Evolutionary conservation across 2,329 filamentous ascomycete genomes (phyloP), one percentile per base, ranked within the genome.

Genomic region (Xylariaceae sp.): DNA sequence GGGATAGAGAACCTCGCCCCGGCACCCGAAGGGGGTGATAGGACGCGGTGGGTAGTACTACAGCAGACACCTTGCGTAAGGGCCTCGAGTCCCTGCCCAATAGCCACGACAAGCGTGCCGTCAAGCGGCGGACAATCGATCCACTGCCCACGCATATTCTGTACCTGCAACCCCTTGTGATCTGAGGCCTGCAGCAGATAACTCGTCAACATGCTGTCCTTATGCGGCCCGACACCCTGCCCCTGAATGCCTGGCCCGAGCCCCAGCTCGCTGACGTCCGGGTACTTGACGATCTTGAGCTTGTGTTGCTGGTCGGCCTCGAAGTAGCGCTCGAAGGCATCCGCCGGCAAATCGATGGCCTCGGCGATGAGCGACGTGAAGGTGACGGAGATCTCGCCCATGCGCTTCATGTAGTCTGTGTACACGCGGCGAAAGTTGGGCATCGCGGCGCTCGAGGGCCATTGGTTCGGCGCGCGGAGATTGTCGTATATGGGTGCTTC

Each of bases 221-320:
- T 92, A 70, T 92, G 87, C 25, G 88, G 86, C 0, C 87, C 88
- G 0, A 91, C 85, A 56, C 71, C 80, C 55, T 83, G 80, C 25
- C 74, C 73, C 52, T 75, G 64, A 19, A 58, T 63, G 21, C 55
- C 53, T 3, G 46, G 61, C 17, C 54, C 64, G 3, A 74, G 63
- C 0, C 75, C 78, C 2, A 86, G 68, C 62, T 81, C 75, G n/a
- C 70, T 66, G 11, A 79, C 65, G 62, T 93, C 88, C 0, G 89
- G 89, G 61, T 93, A 94, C 69, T 87, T 88, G 49, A 94, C 84
- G 48, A 95, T 84, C 71, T 95, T 95, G 58, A 94, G 76, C 72
- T 94, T 94, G 71, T 94, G 88, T 69, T 93, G 88, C 70, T 79
- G 73, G 55, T 77, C 65, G 34, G 75, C 67, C 62, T 91, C 87